Base-by-base conservation (phyloP, 805 yeast genomes). In the Wickerhamomyces chambardii region DNA sequence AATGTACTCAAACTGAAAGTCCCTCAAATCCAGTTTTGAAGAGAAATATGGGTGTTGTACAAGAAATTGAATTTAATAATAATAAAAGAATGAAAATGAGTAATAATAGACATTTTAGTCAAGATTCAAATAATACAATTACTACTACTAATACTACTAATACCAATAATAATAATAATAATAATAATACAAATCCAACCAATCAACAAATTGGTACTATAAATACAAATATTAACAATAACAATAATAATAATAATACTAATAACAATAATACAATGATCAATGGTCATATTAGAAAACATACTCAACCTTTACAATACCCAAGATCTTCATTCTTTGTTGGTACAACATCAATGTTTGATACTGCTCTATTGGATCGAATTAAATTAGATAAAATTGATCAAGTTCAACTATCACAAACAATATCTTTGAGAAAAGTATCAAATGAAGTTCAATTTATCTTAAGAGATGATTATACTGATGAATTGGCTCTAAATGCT, bases 281-380 rank as follows among this genome's bases (percentile, higher is more conserved):
- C 27, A 15, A 9, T 15, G 17, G 5, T 16, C 33, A 5, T 22
- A 14, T 26, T 28, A 34, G 15, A 33, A 26, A 15, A 10, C 22
- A 5, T 31, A 25, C 18, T n/a, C 29, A 79, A 24, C 72, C 84
- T n/a, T 59, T 84, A 16, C 96, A 86, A 52, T 85, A 78, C 48
- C 96, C 97, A 2, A 64, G 96, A 38, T 86, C 95, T 0, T 81
- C 95, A 15, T 85, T 85, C 49, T 83, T 77, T 47, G 79, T 89
- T 16, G 97, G 97, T 1, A 78, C 95, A 2, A 83, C 95, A 0
- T 86, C 96, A 15, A 68, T 84, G 21, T 85, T 79, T 52, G 97
- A 90, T 53, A 65, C 74, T 18, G 67, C 73, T 12, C 65, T 90
- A 18, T 63, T 90, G 16, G 79, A 82, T 40, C 61, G 71, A 29